Percentiles rank a stretch among this genome's conserved stretches.
Evolutionary conservation across 176 grass and related monocot genomes (phyloP).

Genomic region (Metroxylon sagu): DNA sequence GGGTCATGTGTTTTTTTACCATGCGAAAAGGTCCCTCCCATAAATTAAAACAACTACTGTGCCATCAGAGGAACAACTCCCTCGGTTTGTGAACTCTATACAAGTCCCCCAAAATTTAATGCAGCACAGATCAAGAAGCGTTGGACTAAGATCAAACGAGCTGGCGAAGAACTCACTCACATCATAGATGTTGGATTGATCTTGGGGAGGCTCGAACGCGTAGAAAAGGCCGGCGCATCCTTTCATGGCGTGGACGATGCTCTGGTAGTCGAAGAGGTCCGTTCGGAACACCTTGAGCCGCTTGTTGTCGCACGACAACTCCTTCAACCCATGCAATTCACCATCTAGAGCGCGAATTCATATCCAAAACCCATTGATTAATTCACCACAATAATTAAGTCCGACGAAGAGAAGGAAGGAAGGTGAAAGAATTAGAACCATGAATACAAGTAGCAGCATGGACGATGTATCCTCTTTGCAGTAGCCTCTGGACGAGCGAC

Average conservation of each 20-base stretch:
- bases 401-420: neutral
- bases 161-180: constrained; percentile 16
- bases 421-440: constrained; percentile 2
- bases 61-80: too few relatives aligned
- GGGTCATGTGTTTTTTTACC: too few relatives aligned
- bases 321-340: constrained; percentile 23
- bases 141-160: too few relatives aligned
- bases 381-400: too few relatives aligned
- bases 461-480: constrained; percentile 77
- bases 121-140: too few relatives aligned
- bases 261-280: constrained; percentile 82
- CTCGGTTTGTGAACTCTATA: too few relatives aligned
- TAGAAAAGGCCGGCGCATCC: constrained; percentile 88
- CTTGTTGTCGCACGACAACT: constrained; percentile 16
- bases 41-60: too few relatives aligned
- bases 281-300: constrained; percentile 57
- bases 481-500: constrained; percentile 59
- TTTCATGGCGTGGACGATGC: constrained; percentile 72
- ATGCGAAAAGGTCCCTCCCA: too few relatives aligned
- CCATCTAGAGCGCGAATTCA: neutral
- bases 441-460: constrained; percentile 59
- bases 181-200: constrained; percentile 41
- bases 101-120: too few relatives aligned
- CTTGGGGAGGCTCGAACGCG: constrained; percentile 57
- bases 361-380: too few relatives aligned